Conservation (phyloP, 2,329 filamentous ascomycete genomes). For the Apiospora phragmitis region DNA sequence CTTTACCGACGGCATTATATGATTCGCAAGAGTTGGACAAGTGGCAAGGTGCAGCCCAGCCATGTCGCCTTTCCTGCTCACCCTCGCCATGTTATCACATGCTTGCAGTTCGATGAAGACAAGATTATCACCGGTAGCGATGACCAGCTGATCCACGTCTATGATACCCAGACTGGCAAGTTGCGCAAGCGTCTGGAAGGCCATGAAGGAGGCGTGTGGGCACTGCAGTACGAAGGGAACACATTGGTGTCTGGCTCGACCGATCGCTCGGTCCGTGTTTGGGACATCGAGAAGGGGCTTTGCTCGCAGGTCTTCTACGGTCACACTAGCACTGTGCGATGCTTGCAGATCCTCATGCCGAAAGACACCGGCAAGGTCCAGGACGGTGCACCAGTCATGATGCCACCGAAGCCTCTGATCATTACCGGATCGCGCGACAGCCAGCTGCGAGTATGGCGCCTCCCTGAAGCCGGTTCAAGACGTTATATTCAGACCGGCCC, state of each 20-base stretch:
- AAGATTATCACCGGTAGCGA: conserved; percentile 98
- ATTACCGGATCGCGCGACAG: conserved; percentile 97
- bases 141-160: conserved; percentile 96
- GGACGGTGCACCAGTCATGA: conserved; percentile 77
- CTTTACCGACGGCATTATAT: conserved; percentile 91
- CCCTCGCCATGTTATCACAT: conserved; percentile 94
- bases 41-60: conserved; percentile 76
- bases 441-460: conserved; percentile 89
- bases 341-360: conserved; percentile 90
- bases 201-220: conserved; percentile 97
- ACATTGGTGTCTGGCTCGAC: conserved; percentile 94
- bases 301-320: conserved; percentile 97
- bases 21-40: conserved; percentile 91
- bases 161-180: conserved; percentile 92
- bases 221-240: conserved; percentile 93
- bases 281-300: conserved; percentile 92
- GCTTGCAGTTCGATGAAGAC: conserved; percentile 95
- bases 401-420: conserved; percentile 92
- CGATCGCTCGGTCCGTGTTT: conserved; percentile 96
- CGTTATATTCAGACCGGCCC: conserved; percentile 79
- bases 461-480: conserved; percentile 77
- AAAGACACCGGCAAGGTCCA: conserved; percentile 70
- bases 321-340: conserved; percentile 95
- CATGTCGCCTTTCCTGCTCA: conserved; percentile 97
- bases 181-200: conserved; percentile 82